Percentiles rank a stretch among this genome's conserved stretches.
Conservation (phyloP, 805 yeast species). For the baker's yeast (Saccharomyces cerevisiae) region DNA sequence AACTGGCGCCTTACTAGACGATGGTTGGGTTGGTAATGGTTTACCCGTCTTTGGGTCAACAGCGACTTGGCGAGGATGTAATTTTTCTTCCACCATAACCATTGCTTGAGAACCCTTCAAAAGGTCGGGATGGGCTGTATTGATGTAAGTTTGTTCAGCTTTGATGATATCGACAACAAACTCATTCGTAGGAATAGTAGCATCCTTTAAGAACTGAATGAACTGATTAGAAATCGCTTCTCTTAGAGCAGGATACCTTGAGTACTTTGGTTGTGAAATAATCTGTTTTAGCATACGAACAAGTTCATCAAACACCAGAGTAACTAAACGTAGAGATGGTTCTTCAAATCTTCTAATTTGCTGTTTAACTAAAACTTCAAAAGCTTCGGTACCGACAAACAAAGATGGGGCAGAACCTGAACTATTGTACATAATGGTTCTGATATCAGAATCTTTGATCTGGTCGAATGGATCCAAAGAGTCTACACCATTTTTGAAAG, state of each 20-base stretch:
- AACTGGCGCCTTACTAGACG: constrained; percentile 24
- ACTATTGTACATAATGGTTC: constrained; percentile 94
- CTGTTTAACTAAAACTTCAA: constrained; percentile 90
- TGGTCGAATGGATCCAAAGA: constrained; percentile 95
- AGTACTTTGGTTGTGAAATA: constrained; percentile 67
- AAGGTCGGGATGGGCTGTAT: constrained; percentile 96
- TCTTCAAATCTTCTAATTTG: constrained; percentile 92
- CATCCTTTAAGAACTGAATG: constrained; percentile 69
- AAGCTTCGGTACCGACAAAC: constrained; percentile 95
- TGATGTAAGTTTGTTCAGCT: constrained; percentile 88
- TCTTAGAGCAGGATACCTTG: constrained; percentile 85
- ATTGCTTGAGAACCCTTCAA: constrained; percentile 92
- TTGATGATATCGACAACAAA: constrained; percentile 77
- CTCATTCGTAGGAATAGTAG: constrained; percentile 74
- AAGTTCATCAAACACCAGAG: constrained; percentile 86
- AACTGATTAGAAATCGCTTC: constrained; percentile 77
- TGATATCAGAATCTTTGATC: constrained; percentile 88
- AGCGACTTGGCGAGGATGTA: constrained; percentile 62
- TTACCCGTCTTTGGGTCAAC: constrained; percentile 89
- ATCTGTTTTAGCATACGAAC: constrained; percentile 84
- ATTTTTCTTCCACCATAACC: constrained; percentile 80
- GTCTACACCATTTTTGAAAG: constrained; percentile 83
- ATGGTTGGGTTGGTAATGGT: constrained; percentile 44
- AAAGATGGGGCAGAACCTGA: constrained; percentile 94
- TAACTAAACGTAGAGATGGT: constrained; percentile 81